phyloP scores from a whole-genome alignment of 768 basidiomycete genomes.

The Trametes punicea region DNA sequence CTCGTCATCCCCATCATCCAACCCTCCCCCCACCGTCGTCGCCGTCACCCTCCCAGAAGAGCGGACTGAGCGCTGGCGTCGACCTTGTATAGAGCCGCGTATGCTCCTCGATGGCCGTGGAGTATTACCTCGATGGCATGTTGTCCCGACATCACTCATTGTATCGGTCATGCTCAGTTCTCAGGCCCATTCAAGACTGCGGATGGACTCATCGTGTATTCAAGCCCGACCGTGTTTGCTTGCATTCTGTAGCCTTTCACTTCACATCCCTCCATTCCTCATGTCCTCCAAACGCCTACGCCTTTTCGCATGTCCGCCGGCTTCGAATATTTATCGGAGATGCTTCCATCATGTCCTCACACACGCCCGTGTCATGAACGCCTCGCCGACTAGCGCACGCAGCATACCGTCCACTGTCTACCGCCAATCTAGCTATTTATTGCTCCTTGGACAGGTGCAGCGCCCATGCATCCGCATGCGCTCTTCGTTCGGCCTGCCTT shows the following conservation, averaged over 20 bases:
- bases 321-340: constrained; percentile 7
- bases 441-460: not conserved
- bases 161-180: constrained; percentile 11
- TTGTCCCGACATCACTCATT: not conserved
- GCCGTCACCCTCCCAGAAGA: constrained; percentile 2
- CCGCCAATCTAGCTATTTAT: constrained; percentile 10
- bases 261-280: not conserved
- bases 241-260: constrained; percentile 17
- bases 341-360: constrained; percentile 14
- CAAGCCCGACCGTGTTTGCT: constrained; percentile 11
- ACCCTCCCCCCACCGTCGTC: not conserved
- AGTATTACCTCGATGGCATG: not conserved
- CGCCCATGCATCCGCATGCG: not conserved
- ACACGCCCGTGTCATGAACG: constrained; percentile 16
- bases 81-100: constrained; percentile 20
- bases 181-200: constrained; percentile 7
- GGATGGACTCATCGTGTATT: constrained; percentile 17
- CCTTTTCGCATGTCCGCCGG: not conserved
- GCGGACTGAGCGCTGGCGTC: constrained; percentile 24
- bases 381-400: not conserved
- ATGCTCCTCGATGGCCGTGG: not conserved
- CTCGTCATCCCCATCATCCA: not conserved
- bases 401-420: not conserved
- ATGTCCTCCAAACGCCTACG: not conserved
- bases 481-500: not conserved